phyloP scores from a whole-genome alignment of 768 basidiomycete genomes.

The Boletus huronensis region DNA sequence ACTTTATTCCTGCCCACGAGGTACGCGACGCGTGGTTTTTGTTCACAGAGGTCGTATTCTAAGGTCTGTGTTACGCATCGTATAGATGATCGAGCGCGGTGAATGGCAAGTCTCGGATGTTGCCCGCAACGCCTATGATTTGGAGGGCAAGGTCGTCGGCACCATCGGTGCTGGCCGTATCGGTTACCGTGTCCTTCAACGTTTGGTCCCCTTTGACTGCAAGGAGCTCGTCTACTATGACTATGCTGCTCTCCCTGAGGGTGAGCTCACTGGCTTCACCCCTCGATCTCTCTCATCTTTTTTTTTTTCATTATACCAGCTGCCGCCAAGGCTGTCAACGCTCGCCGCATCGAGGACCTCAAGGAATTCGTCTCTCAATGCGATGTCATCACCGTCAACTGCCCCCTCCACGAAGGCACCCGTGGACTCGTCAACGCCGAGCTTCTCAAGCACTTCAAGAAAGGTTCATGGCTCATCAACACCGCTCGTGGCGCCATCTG shows the following conservation, averaged over 20 bases:
- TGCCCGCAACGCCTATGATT: conserved; percentile 80
- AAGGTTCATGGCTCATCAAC: conserved; percentile 90
- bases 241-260: conserved; percentile 67
- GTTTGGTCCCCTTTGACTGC: conserved; percentile 77
- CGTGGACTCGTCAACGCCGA: conserved; percentile 77
- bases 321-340: conserved; percentile 62
- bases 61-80: background rate
- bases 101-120: conserved; percentile 86
- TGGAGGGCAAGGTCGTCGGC: conserved; percentile 89
- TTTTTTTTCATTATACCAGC: conserved; percentile 31
- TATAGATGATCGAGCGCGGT: conserved; percentile 74
- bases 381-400: conserved; percentile 84
- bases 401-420: conserved; percentile 84
- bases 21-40: conserved; percentile 30
- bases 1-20: conserved; percentile 87
- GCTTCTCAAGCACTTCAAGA: conserved; percentile 84
- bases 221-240: conserved; percentile 92
- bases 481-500: conserved; percentile 92
- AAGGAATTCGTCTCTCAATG: conserved; percentile 61
- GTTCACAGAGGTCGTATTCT: background rate
- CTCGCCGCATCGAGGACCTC: conserved; percentile 74
- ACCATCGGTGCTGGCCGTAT: conserved; percentile 84
- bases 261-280: conserved; percentile 27
- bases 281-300: background rate
- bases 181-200: conserved; percentile 83